A percentile compares a stretch with the other conserved stretches of the same genome.
Conservation (phyloP, 179 eudicot species). For the Silene noctiflora region DNA sequence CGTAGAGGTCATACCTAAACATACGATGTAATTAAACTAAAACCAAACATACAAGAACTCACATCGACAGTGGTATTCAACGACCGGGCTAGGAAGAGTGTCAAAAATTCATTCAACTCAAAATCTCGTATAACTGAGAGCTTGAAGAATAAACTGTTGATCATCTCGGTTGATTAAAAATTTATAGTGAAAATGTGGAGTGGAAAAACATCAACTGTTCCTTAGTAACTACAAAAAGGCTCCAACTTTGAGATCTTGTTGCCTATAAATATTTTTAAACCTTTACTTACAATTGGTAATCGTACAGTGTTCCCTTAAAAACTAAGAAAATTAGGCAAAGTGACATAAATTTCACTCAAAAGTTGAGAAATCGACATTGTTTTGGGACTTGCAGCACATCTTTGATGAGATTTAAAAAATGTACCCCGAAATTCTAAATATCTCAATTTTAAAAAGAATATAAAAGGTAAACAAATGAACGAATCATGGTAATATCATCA, state of each 20-base stretch:
- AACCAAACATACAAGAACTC: constrained; percentile 1
- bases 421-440: not conserved
- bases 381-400: constrained; percentile 18
- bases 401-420: not conserved
- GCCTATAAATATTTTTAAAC: not conserved
- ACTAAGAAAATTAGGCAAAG: constrained; percentile 9
- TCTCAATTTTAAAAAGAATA: not conserved
- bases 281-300: not conserved
- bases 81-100: not conserved
- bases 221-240: not conserved
- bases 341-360: not conserved
- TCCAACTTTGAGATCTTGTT: constrained; percentile 9
- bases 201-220: constrained; percentile 18
- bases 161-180: not conserved
- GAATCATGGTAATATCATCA: too few species aligned
- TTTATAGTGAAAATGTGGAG: not conserved
- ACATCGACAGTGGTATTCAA: constrained; percentile 2
- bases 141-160: not conserved
- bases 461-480: too few species aligned
- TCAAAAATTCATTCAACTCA: not conserved
- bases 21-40: not conserved
- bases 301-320: not conserved
- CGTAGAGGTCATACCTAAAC: not conserved
- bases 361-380: not conserved
- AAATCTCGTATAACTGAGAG: not conserved